phyloP scores from a whole-genome alignment of 2,329 filamentous ascomycete species.

The Ascocoryne sarcoides region DNA sequence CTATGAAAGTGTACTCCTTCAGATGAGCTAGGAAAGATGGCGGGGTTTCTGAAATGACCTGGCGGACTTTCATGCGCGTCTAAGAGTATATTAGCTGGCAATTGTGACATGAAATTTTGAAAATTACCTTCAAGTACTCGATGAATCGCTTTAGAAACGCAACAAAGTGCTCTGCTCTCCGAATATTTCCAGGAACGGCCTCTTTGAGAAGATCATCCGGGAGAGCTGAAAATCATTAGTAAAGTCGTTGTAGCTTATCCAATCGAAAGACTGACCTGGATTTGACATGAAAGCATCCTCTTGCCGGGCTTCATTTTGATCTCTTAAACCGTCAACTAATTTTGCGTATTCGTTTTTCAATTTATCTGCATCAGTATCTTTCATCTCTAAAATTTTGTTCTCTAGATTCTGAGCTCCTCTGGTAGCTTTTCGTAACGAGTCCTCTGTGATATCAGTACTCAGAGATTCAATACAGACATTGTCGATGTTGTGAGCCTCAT shows the following conservation, averaged over 20 bases:
- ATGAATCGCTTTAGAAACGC: conserved; percentile 94
- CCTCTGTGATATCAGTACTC: conserved; percentile 94
- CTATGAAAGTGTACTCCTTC: conserved; percentile 94
- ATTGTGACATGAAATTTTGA: neutral
- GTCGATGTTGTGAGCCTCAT: conserved; percentile 98
- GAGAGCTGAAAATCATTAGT: conserved; percentile 45
- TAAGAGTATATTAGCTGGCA: conserved; percentile 27
- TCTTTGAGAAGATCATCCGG: conserved; percentile 93
- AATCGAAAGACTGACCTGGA: conserved; percentile 38
- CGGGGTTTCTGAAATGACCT: conserved; percentile 95
- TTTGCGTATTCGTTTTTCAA: conserved; percentile 93
- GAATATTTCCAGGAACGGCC: conserved; percentile 92
- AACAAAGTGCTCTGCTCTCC: conserved; percentile 91
- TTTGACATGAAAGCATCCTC: conserved; percentile 98
- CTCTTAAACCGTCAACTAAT: conserved; percentile 81
- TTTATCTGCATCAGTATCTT: conserved; percentile 88
- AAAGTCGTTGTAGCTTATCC: neutral
- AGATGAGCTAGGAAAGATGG: conserved; percentile 88
- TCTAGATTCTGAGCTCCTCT: conserved; percentile 87
- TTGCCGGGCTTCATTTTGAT: conserved; percentile 79
- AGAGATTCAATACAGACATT: conserved; percentile 98
- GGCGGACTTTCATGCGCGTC: conserved; percentile 95
- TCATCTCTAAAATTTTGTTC: conserved; percentile 86
- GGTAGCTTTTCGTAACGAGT: conserved; percentile 83
- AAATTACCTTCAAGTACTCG: conserved; percentile 72